Evolutionary conservation across 495 filamentous ascomycete genomes (phyloP).

Genomic region (Mycothermus thermophilus): DNA sequence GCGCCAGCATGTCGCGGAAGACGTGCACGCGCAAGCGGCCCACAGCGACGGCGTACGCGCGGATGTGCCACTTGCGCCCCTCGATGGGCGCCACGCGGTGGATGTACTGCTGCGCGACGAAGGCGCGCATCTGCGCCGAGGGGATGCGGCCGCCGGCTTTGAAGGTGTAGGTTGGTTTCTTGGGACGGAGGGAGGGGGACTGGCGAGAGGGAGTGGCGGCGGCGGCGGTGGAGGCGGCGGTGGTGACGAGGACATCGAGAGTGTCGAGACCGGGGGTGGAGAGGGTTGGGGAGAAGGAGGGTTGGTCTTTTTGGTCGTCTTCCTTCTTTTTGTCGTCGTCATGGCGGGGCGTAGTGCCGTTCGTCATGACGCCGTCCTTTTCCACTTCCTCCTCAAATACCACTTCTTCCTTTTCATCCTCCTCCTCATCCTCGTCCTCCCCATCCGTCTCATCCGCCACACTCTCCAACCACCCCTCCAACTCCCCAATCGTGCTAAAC

Average conservation of each 20-base stretch:
- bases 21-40: constrained; percentile 58
- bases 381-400: constrained; percentile 5
- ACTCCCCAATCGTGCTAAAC: constrained; percentile 54
- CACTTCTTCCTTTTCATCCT: constrained; percentile 3
- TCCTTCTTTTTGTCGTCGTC: neutral
- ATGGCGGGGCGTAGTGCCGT: neutral
- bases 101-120: constrained; percentile 65
- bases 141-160: constrained; percentile 40
- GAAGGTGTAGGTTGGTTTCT: constrained; percentile 9
- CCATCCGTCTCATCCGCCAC: constrained; percentile 35
- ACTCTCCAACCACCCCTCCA: constrained; percentile 53
- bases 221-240: neutral
- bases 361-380: neutral
- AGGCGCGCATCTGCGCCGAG: constrained; percentile 53
- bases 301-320: no score
- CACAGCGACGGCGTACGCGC: constrained; percentile 56
- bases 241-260: constrained; percentile 3
- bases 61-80: constrained; percentile 65
- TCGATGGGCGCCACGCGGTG: constrained; percentile 50
- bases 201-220: neutral
- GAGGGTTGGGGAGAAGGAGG: constrained; percentile 1
- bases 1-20: constrained; percentile 59
- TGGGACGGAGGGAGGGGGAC: neutral
- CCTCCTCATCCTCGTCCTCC: constrained; percentile 5
- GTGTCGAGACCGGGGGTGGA: constrained; percentile 3